phyloP scores from a whole-genome alignment of 805 yeast species.

The Ogataea saltuana region DNA sequence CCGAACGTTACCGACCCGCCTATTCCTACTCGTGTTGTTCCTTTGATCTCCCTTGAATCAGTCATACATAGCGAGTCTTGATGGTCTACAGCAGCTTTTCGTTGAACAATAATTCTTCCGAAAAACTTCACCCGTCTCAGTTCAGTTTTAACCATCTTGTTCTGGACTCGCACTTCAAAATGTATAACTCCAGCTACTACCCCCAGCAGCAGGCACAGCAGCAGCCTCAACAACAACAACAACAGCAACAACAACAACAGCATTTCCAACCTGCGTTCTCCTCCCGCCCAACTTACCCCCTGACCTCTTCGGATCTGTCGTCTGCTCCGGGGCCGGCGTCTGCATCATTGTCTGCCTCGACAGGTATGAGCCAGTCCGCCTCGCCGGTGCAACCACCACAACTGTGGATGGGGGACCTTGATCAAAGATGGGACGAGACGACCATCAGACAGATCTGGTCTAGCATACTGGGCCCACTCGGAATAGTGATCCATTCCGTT shows the following conservation, averaged over 20 bases:
- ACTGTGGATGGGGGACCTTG: slow-evolving; percentile 91
- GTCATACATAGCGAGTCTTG: too few species aligned
- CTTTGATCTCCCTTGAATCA: not conserved
- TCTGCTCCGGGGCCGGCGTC: slow-evolving; percentile 6
- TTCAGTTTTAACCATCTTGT: not conserved
- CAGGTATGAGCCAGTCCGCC: slow-evolving; percentile 22
- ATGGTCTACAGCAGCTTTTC: slow-evolving; percentile 3
- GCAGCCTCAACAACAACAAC: slow-evolving; percentile 8
- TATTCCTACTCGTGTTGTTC: not conserved
- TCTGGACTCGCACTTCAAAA: slow-evolving; percentile 9
- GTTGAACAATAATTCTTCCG: not conserved
- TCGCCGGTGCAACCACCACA: slow-evolving; percentile 38
- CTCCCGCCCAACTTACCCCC: slow-evolving; percentile 2
- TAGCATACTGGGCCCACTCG: slow-evolving; percentile 51
- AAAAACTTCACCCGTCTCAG: not conserved
- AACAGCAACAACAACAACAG: slow-evolving; percentile 10
- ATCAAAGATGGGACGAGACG: slow-evolving; percentile 78
- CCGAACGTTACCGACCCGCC: too few species aligned
- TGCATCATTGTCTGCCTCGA: slow-evolving; percentile 10
- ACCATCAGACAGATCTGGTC: slow-evolving; percentile 70
- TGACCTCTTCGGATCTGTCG: slow-evolving; percentile 1
- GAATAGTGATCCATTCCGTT: slow-evolving; percentile 49
- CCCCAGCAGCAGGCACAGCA: slow-evolving; percentile 9
- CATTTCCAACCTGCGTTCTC: slow-evolving; percentile 12
- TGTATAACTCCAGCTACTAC: slow-evolving; percentile 19